Evolutionary conservation across 108 stramenopile species (phyloP).

Genomic region (Ochromonas danica): DNA sequence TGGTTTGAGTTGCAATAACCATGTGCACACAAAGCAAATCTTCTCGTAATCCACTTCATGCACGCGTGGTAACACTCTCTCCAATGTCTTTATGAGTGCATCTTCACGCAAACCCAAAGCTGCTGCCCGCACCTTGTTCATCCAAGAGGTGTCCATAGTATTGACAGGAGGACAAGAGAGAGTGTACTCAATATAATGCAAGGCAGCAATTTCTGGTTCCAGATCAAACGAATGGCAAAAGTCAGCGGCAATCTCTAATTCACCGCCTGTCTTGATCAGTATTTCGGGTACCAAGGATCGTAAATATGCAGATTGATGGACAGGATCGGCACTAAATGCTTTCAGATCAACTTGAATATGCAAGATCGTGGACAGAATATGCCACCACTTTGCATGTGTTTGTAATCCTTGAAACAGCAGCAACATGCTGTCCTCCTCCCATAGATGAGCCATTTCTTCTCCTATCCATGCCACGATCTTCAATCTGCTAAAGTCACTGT

Average conservation of each 20-base stretch:
- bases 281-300: conserved; percentile 1
- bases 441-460: conserved; percentile 27
- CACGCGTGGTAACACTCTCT: background rate
- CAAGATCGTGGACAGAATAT: conserved; percentile 1
- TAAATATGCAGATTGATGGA: background rate
- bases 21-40: background rate
- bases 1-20: background rate
- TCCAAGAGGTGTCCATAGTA: background rate
- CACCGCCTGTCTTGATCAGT: background rate
- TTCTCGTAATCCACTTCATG: conserved; percentile 28
- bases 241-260: background rate
- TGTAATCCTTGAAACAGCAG: conserved; percentile 23
- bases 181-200: conserved; percentile 6
- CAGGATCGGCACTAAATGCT: conserved; percentile 1
- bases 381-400: conserved; percentile 33
- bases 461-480: conserved; percentile 7
- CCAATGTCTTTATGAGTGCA: background rate
- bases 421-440: conserved; percentile 5
- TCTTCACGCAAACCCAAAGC: background rate
- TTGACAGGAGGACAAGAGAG: background rate
- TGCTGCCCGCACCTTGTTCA: background rate
- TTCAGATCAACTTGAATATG: background rate
- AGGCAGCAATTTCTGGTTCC: background rate
- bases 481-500: conserved; percentile 19
- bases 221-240: conserved; percentile 21